Percentiles rank a stretch among this genome's conserved stretches.
phyloP scores from a whole-genome alignment of 441 rosid species.

The Isatis lusitanica region DNA sequence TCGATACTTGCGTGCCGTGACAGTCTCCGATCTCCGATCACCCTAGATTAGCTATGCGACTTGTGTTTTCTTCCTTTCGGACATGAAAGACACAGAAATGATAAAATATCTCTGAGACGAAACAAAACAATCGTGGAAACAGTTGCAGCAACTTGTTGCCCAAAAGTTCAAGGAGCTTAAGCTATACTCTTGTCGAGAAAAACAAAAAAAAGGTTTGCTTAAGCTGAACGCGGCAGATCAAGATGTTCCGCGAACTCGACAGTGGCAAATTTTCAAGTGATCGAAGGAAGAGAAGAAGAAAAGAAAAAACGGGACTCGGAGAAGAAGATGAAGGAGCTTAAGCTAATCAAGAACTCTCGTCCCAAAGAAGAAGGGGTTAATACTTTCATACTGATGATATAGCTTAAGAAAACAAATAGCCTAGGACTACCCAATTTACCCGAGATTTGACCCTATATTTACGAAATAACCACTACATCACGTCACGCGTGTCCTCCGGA shows the following conservation, averaged over 20 bases:
- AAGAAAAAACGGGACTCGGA: neutral
- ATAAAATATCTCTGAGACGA: neutral
- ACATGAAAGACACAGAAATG: neutral
- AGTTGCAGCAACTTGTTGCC: slow-evolving; percentile 20
- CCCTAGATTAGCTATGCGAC: neutral
- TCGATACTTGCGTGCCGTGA: neutral
- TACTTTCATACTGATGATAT: slow-evolving; percentile 1
- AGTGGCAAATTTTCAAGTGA: neutral
- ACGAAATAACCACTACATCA: slow-evolving; percentile 33
- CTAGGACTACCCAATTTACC: slow-evolving; percentile 21
- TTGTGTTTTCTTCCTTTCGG: neutral
- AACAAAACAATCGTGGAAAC: neutral
- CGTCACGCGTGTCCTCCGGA: slow-evolving; percentile 37
- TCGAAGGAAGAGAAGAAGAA: slow-evolving; percentile 1
- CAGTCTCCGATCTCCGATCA: neutral
- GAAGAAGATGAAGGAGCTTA: slow-evolving; percentile 25
- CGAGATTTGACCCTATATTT: slow-evolving; percentile 27
- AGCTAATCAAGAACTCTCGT: slow-evolving; percentile 24
- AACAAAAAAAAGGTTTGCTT: neutral
- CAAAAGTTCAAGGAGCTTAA: slow-evolving; percentile 1
- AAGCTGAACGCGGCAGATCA: slow-evolving; percentile 5
- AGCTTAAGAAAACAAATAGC: neutral
- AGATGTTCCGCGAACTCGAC: neutral
- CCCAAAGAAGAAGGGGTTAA: slow-evolving; percentile 2
- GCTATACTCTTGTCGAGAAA: neutral